Base-by-base conservation (phyloP, 2,329 filamentous ascomycete genomes). In the Cercospora canescens region DNA sequence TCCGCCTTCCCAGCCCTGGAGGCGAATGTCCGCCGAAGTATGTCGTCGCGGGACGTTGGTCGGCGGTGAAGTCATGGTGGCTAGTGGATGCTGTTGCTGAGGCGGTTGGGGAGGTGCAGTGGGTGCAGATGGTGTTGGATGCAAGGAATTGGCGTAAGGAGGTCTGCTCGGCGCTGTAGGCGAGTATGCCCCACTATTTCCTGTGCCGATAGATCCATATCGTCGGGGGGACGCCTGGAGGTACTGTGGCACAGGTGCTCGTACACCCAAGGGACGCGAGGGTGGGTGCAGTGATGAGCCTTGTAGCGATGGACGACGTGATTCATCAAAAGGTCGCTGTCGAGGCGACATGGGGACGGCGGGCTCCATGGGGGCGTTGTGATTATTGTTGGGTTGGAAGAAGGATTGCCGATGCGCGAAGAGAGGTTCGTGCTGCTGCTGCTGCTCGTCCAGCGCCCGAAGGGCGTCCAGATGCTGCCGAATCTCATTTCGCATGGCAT, bases 1-100 rank as follows among this genome's bases (percentile, higher is more conserved):
- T 88, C 91, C 94, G 39, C 91, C 92, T 76, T 93, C 91, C 73
- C 82, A 94, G 66, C 82, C 81, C 68, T 83, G 81, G 5, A 81
- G 90, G 61, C 95, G 90, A 72, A 99, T 98, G 77, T 99, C 95
- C 65, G 95, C 95, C 41, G 94, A 94, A 1, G 95, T 99, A 79
- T 99, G 95, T 67, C 94, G 88, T 69, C 94, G 89, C 52, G 89
- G 87, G 55, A 97, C 84, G 73, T 88, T 93, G 64, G 88, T 86
- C 1, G 86, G 85, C 26, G 86, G 85, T 39, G 87, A 87, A 21
- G 82, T 80, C 64, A 83, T 83, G 62, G 81, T 82, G n/a, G 86
- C 83, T 37, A 87, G 80, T 18, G 87, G 87, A 75, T 88, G 87
- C 37, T 89, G 88, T 35, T 88, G 86, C 28, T 86, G 84, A 72